Evolutionary conservation across 169 alveolate species (phyloP), one percentile per base, ranked within the genome.

Genomic region (Plasmodium blacklocki): DNA sequence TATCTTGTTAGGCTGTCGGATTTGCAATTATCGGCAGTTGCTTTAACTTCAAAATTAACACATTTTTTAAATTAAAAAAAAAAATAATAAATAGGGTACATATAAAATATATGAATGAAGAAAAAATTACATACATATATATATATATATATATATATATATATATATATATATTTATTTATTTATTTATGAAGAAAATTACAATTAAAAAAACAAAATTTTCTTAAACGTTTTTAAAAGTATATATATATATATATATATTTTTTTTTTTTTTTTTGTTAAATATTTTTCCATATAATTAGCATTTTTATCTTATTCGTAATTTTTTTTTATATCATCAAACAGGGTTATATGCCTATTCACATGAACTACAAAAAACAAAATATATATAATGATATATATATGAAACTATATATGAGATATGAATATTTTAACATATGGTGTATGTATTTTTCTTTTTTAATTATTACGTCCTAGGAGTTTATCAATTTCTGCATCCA

Each of bases 391-490:
- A 54, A 8, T 18, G 32, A 74, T 9, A 21, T 60, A 39, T 19
- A 29, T 63, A 6, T n/a, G n/a, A 4, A 43, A 43, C 15, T 74
- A 43, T 19, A 45, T n/a, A 2, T 19, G 7, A 3, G 14, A 60
- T 66, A 0, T 19, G 54, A 67, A 15, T 14, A 18, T 26, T 64
- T 29, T 64, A 23, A 39, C 14, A 32, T 32, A 43, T 67, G 21
- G 9, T 32, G 15, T 32, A 29, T 0, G 32, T 9, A 21, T 47
- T 76, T 19, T 62, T 23, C n/a, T 29, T 63, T 54, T 64, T 63
- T 49, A 5, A 5, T 39, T 14, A 29, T 76, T 76, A 76, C 89
- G 56, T 43, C 89, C 89, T 23, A 76, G 67, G 58, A 76, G 78
- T 4, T 64, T 21, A 54, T 64, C 50, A 9, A 64, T 76, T 15